phyloP scores from a whole-genome alignment of 352 stramenopile species.

The Phytopythium aichiense region DNA sequence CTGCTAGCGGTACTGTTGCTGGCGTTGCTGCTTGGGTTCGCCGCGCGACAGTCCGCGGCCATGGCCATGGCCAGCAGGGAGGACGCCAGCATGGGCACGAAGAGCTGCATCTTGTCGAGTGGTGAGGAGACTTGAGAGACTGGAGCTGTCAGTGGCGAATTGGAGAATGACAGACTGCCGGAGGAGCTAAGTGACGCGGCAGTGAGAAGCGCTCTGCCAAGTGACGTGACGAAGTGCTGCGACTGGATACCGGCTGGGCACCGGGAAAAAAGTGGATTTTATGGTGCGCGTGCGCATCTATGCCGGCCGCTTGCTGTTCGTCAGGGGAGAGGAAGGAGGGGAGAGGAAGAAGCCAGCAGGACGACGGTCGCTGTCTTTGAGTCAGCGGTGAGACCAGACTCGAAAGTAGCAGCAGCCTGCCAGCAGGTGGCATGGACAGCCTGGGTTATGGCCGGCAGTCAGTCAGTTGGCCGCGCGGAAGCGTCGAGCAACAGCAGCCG shows the following conservation, averaged over 20 bases:
- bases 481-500: not conserved
- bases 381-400: too few species aligned
- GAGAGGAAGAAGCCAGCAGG: not conserved
- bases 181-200: not conserved
- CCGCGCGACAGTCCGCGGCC: not conserved
- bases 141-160: slow-evolving; percentile 1
- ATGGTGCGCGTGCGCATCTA: not conserved
- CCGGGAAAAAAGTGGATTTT: not conserved
- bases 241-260: not conserved
- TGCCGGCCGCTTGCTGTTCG: slow-evolving; percentile 1
- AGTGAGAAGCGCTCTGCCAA: too few species aligned
- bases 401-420: too few species aligned
- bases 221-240: not conserved
- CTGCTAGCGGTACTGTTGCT: not conserved
- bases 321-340: not conserved
- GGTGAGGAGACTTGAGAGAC: not conserved
- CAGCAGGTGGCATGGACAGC: not conserved
- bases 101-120: slow-evolving; percentile 6
- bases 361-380: not conserved
- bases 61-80: not conserved
- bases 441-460: not conserved
- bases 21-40: not conserved
- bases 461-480: not conserved
- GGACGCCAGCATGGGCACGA: not conserved
- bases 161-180: slow-evolving; percentile 3